Base-by-base conservation (phyloP, 2,329 filamentous ascomycete genomes). In the Colletotrichum destructivum region DNA sequence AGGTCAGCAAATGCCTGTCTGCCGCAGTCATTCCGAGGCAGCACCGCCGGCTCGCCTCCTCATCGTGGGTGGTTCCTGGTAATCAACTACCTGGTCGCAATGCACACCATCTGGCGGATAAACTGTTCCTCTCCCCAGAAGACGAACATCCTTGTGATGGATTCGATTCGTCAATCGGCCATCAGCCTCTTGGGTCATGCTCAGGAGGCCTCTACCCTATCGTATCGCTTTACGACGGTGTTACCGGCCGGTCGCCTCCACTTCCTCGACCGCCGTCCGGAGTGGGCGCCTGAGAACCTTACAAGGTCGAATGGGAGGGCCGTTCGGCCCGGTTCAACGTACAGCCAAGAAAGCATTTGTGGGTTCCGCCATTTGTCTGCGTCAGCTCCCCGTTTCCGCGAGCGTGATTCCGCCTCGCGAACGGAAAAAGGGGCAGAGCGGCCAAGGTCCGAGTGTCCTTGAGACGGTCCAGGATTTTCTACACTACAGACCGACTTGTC, bases 121-220 rank as follows among this genome's bases (percentile, higher is more conserved):
- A 51, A 21, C 2, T 4, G 11, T n/a, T 35, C 11, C 40, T 13
- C 49, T 16, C 47, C 9, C 16, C n/a, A 46, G 12, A 44, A 5
- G 35, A 21, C 13, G 15, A 44, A 11, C 16, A 12, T 46, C 54
- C 23, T 65, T 15, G 52, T 64, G 52, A 46, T 11, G 23, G 18
- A 26, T 42, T 16, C 42, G 21, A 66, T 69, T 69, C 54, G 46
- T 54, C 46, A 18, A 52, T 31, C 6, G 18, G 18, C 38, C 21
- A 11, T 38, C 38, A 42, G 62, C 49, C 51, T 56, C 21, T 26
- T 18, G 46, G 35, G 16, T 31, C 62, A 61, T 38, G 18, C 62
- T 31, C 9, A 23, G 64, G 51, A 67, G 56, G 63, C 69, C 69
- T 71, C 69, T 44, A 42, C 52, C 69, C 64, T 54, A 54, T 68